phyloP scores from a whole-genome alignment of 306 rosid species.

The Prunus fruticosa region DNA sequence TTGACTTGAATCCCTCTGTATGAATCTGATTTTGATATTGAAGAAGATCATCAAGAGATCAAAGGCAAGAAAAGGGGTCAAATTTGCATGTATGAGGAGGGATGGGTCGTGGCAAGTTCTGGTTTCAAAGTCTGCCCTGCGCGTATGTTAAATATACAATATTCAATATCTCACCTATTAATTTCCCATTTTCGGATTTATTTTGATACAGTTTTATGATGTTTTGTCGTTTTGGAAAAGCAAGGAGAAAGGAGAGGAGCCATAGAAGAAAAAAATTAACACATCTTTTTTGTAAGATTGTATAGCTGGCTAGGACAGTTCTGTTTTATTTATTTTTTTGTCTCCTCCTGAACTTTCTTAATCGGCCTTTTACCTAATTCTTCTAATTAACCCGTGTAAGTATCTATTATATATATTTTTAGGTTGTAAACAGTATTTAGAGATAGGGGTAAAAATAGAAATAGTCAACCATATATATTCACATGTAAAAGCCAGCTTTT shows the following conservation, averaged over 20 bases:
- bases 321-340: background rate
- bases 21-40: constrained; percentile 18
- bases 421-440: no score
- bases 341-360: background rate
- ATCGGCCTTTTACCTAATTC: background rate
- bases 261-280: background rate
- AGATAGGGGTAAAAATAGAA: background rate
- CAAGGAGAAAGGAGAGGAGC: background rate
- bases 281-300: background rate
- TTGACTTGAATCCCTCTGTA: constrained; percentile 18
- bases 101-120: background rate
- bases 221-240: constrained; percentile 10
- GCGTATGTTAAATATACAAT: no score
- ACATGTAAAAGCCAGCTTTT: background rate
- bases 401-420: no score
- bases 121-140: background rate
- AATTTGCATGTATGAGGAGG: background rate
- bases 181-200: background rate
- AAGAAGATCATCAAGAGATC: constrained; percentile 7
- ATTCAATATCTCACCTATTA: background rate
- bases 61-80: background rate
- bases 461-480: background rate
- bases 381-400: background rate
- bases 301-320: background rate
- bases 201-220: background rate